Evolutionary conservation across 129 eudicot genomes (phyloP).

Genomic region (Flaveria bidentis): DNA sequence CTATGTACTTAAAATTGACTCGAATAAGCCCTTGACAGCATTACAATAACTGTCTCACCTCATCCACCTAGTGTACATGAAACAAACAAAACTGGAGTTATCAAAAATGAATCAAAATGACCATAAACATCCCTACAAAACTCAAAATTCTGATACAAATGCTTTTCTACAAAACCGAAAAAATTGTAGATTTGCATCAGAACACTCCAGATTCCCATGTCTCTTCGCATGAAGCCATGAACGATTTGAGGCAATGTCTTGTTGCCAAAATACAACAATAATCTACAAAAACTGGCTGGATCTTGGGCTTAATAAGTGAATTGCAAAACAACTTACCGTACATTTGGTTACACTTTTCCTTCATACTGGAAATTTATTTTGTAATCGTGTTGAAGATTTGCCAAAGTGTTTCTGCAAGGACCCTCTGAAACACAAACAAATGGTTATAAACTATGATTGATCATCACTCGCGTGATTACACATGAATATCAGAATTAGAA

Average conservation of each 20-base stretch:
- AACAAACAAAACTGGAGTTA: not conserved
- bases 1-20: constrained; percentile 5
- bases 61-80: not conserved
- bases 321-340: constrained; percentile 13
- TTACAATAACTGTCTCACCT: constrained; percentile 2
- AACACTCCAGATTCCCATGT: not conserved
- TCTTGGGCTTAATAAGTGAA: not conserved
- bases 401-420: constrained; percentile 87
- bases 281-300: constrained; percentile 2
- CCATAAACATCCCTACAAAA: constrained; percentile 4
- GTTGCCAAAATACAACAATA: not conserved
- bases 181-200: not conserved
- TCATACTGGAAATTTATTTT: constrained; percentile 68
- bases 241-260: not conserved
- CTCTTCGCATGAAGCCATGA: too few species aligned
- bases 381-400: constrained; percentile 75
- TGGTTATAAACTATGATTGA: not conserved
- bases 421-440: constrained; percentile 61
- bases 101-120: constrained; percentile 20
- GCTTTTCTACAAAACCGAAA: not conserved
- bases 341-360: constrained; percentile 72
- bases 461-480: not conserved
- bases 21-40: not conserved
- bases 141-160: constrained; percentile 1
- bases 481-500: not conserved